Conservation (phyloP, 2,329 filamentous ascomycete species). For the Chrysosphaeria jannelii region DNA sequence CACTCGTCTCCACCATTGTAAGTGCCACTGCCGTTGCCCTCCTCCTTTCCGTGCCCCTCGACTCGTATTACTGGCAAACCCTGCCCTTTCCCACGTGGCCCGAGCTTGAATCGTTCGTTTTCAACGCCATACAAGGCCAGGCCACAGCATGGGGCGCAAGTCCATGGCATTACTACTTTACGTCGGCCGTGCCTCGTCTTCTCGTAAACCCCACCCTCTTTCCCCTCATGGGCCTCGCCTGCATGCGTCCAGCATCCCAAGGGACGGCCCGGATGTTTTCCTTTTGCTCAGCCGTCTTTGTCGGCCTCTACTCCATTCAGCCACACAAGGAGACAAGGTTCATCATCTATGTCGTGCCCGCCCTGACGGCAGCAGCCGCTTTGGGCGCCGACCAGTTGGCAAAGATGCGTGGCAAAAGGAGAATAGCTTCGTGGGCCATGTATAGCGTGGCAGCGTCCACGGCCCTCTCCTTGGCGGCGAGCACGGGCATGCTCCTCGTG, state of each 20-base stretch:
- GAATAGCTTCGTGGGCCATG: conserved; percentile 11
- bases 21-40: conserved; percentile 36
- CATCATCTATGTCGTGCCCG: conserved; percentile 63
- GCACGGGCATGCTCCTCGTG: conserved; percentile 37
- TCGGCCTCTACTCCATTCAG: conserved; percentile 56
- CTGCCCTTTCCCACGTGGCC: conserved; percentile 48
- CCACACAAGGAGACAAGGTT: conserved; percentile 95
- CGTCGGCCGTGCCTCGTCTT: conserved; percentile 51
- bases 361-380: conserved; percentile 48
- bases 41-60: conserved; percentile 37
- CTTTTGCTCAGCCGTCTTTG: conserved; percentile 38
- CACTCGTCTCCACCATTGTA: conserved; percentile 34
- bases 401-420: conserved; percentile 19
- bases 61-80: conserved; percentile 63
- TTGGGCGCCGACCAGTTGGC: conserved; percentile 37
- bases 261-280: conserved; percentile 18
- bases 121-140: conserved; percentile 62
- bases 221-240: conserved; percentile 21
- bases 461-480: conserved; percentile 25
- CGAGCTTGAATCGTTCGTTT: conserved; percentile 67
- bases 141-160: conserved; percentile 69
- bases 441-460: conserved; percentile 31
- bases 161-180: conserved; percentile 67
- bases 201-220: conserved; percentile 46
- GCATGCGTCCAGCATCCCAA: conserved; percentile 16